Evolutionary conservation across 345 rosid genomes (phyloP).

Genomic region (Ceriops decandra): DNA sequence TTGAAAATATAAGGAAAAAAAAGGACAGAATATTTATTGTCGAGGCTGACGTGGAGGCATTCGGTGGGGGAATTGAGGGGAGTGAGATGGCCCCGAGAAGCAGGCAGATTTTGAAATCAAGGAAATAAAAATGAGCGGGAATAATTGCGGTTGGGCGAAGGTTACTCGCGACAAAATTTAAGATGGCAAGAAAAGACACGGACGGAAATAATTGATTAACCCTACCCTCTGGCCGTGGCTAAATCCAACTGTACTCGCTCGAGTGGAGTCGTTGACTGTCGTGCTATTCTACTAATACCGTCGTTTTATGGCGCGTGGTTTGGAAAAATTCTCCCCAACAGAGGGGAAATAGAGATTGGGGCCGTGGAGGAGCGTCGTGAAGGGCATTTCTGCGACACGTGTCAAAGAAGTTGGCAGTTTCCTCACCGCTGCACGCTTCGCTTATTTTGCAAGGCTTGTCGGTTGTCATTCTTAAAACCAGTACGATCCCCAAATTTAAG

Average conservation of each 20-base stretch:
- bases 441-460: no score
- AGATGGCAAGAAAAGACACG: not conserved
- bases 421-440: no score
- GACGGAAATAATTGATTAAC: not conserved
- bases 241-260: not conserved
- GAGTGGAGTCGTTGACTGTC: not conserved
- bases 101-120: conserved; percentile 29
- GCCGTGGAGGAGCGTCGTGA: no score
- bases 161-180: not conserved
- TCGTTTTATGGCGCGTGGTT: not conserved
- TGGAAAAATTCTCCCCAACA: not conserved
- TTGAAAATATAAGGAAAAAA: not conserved
- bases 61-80: conserved; percentile 13
- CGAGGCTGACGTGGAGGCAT: conserved; percentile 33
- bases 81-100: conserved; percentile 28
- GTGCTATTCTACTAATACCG: not conserved
- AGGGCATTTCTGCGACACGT: no score
- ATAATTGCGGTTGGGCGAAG: conserved; percentile 23
- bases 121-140: conserved; percentile 52
- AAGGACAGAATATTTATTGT: conserved; percentile 5
- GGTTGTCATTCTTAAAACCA: no score
- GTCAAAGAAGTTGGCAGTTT: no score
- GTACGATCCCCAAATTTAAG: no score
- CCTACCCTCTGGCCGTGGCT: not conserved
- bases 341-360: no score